Evolutionary conservation across 371 early-diverging fungal species (phyloP), one percentile per base, ranked within the genome.

Genomic region (Zopfochytrium polystomum): DNA sequence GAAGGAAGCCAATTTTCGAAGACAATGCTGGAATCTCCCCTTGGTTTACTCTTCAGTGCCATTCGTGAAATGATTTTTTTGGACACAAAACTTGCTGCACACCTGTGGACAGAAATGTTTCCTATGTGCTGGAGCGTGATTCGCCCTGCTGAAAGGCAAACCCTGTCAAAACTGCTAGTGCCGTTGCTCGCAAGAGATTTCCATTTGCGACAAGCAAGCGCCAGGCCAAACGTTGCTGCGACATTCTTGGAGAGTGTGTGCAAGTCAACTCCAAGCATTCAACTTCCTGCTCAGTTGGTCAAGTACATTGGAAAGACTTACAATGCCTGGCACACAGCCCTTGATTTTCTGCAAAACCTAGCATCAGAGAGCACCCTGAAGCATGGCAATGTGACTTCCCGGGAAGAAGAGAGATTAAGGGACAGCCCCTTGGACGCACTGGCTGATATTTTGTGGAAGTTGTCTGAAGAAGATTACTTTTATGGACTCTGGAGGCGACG

Each of bases 401-500:
- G 89, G 60, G 92, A 92, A 18, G 96, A 94, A 42, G 91, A 92
- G 38, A 86, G 87, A 46, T 79, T 89, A 43, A 85, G 90, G n/a
- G 93, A 92, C 42, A 87, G 89, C 26, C 89, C 89, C 2, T 71
- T 93, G 67, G 98, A 98, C 69, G 91, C 93, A 1, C 73, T 96
- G 13, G 82, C 87, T 0, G 94, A 93, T 46, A 71, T 99, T 9
- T 94, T 93, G 65, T 60, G 74, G 3, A 70, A 75, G 5, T 73
- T 98, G 29, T 80, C 82, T 3, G 97, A 97, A 60, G 82, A 89
- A 22, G 97, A 97, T 70, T 90, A 91, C 80, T 91, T 88, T 67
- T 88, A 84, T 64, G 99, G 99, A 2, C 74, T 93, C 18, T 95
- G 97, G 94, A 80, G 93, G 60, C 87, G 95, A 18, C 87, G 93